Base-by-base conservation (phyloP, 2,329 filamentous ascomycete species). In the Fusarium heterosporum region DNA sequence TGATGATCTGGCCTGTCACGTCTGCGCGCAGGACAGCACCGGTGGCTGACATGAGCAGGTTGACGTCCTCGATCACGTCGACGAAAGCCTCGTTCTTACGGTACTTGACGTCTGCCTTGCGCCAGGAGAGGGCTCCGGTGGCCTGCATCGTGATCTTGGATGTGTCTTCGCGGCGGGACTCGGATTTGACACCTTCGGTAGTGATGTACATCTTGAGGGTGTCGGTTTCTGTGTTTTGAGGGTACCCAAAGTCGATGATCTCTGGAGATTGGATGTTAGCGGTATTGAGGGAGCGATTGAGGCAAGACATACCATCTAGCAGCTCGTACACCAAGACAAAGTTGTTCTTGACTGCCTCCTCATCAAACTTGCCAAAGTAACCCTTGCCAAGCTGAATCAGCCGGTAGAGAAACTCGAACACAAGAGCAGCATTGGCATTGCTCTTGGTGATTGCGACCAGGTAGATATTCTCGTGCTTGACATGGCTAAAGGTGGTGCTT, bases 131-230 rank as follows among this genome's bases (percentile, higher is more conserved):
- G 7, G 96, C 96, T 39, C 96, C 96, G 0, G 96, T 99, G 13
- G 96, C 96, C 83, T 99, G 96, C 94, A 98, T 97, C 26, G 96
- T 99, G 79, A 99, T 99, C 78, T 95, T 96, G 71, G 93, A 95
- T 49, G 95, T 97, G 78, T 99, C 95, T 77, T 97, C 93, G 81
- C 89, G 90, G 70, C 87, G 89, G 70, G 89, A 84, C 78, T 93
- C 93, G 30, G 93, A 96, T 80, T 97, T 97, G 81, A 99, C 95
- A 59, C 96, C 96, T 82, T 99, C 96, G 34, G 96, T 99, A 41
- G 96, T 99, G 76, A 99, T 99, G 84, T 99, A 99, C 95, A 98
- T 98, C 82, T 99, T 99, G 73, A 99, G 84, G 16, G 96, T 98
- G 78, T 99, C 96, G 53, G 95, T 97, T 81, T 99, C 96, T 66